Evolutionary conservation across 495 filamentous ascomycete species (phyloP).

Genomic region (Tuber brumale): DNA sequence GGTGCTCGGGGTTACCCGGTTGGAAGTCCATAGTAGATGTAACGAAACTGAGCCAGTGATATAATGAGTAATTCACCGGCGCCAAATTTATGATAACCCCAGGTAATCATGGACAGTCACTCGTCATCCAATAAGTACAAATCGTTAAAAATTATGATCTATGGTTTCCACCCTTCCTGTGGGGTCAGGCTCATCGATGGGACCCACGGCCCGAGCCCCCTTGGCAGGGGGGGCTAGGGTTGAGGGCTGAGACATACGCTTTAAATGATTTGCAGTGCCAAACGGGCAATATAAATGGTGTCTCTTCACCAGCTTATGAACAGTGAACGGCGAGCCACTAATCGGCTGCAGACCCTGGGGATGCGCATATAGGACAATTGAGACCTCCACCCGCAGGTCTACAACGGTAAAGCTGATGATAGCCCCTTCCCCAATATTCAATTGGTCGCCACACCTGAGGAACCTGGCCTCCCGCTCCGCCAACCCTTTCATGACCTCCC

Average conservation of each 20-base stretch:
- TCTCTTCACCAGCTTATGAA: background rate
- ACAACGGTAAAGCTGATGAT: background rate
- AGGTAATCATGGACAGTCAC: too few species aligned
- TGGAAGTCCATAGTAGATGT: too few species aligned
- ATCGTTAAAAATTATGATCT: too few species aligned
- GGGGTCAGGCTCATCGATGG: too few species aligned
- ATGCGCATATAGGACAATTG: background rate
- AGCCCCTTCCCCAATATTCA: background rate
- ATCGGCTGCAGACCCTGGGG: background rate
- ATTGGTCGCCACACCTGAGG: background rate
- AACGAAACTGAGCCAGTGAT: too few species aligned
- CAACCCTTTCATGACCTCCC: background rate
- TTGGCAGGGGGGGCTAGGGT: too few species aligned
- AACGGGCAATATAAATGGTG: background rate
- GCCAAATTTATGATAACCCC: too few species aligned
- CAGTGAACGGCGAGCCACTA: slow-evolving; percentile 3
- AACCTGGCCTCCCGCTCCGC: background rate
- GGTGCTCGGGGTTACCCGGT: too few species aligned
- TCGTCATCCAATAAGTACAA: too few species aligned
- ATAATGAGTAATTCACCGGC: too few species aligned
- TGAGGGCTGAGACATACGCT: background rate
- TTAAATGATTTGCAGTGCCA: background rate
- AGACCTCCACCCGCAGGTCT: background rate
- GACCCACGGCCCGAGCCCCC: too few species aligned
- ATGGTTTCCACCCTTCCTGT: too few species aligned